Percentiles rank a stretch among this genome's conserved stretches.
Conservation (phyloP, 1,284 basidiomycete species). For the Ganoderma sinense region DNA sequence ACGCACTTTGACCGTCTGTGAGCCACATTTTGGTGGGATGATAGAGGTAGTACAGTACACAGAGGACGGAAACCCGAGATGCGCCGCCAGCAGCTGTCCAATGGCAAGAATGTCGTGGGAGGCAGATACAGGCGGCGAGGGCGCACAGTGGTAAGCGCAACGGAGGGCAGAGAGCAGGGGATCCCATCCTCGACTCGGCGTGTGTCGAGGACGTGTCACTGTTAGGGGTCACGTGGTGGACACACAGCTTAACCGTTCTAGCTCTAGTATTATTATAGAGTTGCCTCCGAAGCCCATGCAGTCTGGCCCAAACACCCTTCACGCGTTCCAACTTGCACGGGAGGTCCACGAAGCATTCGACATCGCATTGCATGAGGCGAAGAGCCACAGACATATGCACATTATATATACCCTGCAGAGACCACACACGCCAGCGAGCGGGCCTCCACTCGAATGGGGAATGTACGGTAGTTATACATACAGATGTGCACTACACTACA, state of each 20-base stretch:
- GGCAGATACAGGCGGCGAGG: neutral
- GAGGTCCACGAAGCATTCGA: neutral
- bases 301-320: too few relatives aligned
- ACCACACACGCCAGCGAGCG: slow-evolving; percentile 19
- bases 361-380: neutral
- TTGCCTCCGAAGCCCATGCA: too few relatives aligned
- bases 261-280: too few relatives aligned
- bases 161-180: neutral
- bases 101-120: neutral
- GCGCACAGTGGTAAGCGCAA: neutral
- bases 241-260: neutral
- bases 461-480: slow-evolving; percentile 24
- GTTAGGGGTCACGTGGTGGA: slow-evolving; percentile 16
- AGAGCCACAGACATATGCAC: neutral
- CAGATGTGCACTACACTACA: slow-evolving; percentile 15
- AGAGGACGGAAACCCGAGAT: neutral
- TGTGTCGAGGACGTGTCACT: slow-evolving; percentile 23
- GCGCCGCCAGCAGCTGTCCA: slow-evolving; percentile 10
- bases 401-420: slow-evolving; percentile 11
- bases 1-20: slow-evolving; percentile 36
- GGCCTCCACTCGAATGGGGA: slow-evolving; percentile 13
- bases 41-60: neutral
- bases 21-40: slow-evolving; percentile 32
- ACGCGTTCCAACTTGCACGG: too few relatives aligned
- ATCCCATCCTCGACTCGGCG: neutral